These are phyloP conservation scores for Podospora pseudopauciseta DNA, from an alignment of 495 filamentous ascomycete genomes.

Conservation along the genomic window DNA sequence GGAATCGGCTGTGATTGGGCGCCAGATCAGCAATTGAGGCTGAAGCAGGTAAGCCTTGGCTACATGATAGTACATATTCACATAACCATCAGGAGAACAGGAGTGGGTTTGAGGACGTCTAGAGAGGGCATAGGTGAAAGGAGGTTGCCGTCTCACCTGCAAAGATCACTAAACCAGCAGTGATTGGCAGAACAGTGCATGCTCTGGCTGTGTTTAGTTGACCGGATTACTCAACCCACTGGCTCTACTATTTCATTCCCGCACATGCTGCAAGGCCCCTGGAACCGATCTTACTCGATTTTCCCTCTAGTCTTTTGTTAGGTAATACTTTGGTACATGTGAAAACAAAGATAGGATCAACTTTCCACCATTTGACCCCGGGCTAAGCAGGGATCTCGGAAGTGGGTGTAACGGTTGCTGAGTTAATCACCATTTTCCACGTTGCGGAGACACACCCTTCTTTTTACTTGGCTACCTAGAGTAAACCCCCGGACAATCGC, in stretches of 20 bases:
- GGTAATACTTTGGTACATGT: background rate
- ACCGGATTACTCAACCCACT: background rate
- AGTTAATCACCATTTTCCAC: conserved; percentile 10
- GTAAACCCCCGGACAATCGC: background rate
- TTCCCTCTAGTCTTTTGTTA: background rate
- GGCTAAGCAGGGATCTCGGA: background rate
- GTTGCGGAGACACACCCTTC: background rate
- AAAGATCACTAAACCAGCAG: background rate
- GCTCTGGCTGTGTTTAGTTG: background rate
- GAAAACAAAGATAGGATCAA: background rate
- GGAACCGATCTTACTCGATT: background rate
- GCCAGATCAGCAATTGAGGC: background rate
- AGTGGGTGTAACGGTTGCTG: conserved; percentile 9
- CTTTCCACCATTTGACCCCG: background rate
- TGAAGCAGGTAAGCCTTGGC: background rate
- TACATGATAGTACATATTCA: background rate
- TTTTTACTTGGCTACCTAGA: background rate
- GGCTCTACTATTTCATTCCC: background rate
- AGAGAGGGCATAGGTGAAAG: background rate
- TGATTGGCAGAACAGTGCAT: background rate
- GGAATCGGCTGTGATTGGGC: background rate
- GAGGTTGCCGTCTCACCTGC: background rate
- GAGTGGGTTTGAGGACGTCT: background rate
- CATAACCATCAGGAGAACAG: background rate
- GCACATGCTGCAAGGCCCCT: background rate